Evolutionary conservation across 768 basidiomycete genomes (phyloP), one percentile per base, ranked within the genome.

Genomic region (Cystoderma amianthinum): DNA sequence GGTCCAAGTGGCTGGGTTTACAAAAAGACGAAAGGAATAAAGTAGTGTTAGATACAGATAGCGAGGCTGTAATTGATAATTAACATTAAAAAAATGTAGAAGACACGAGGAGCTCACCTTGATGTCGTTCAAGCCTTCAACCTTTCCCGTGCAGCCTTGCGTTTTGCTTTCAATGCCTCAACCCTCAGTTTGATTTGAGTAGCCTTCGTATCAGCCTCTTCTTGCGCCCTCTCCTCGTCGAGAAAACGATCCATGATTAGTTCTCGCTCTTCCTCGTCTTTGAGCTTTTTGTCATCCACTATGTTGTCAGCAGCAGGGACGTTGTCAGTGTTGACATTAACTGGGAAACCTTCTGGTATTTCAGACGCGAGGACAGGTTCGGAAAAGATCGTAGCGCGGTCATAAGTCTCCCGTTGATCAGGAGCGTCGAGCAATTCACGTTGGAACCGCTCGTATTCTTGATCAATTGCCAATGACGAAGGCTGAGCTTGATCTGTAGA

Each of bases 201-300:
- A 7, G 89, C 87, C 39, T 77, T 78, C 64, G 79, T 78, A 55
- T 92, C 89, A 4, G 87, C 89, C 55, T 91, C 88, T 55, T 92
- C 89, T 64, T 92, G 89, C 22, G 81, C 82, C 42, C 80, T 72
- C 57, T 92, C 88, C 62, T 92, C 89, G 21, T 90, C 88, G 57
- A 89, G 44, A 36, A 91, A 59, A 41, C 89, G 72, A 60, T 90
- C 88, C 82, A 91, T 85, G 33, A 91, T 90, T 44, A 90, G 61
- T 50, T 91, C 87, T 37, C 76, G 69, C 41, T 91, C 88, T 17
- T 90, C 86, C 53, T 67, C 68, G 50, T 81, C 80, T 57, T 70
- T 82, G 49, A 63, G 58, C 39, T 58, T 55, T 39, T 69, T 66
- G 36, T 70, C 75, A 51, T 73, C 70, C 24, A 62, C 55, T 13